These are phyloP conservation scores for Fusarium multiceps DNA, from an alignment of 2,329 filamentous ascomycete species.

Conservation along the genomic window DNA sequence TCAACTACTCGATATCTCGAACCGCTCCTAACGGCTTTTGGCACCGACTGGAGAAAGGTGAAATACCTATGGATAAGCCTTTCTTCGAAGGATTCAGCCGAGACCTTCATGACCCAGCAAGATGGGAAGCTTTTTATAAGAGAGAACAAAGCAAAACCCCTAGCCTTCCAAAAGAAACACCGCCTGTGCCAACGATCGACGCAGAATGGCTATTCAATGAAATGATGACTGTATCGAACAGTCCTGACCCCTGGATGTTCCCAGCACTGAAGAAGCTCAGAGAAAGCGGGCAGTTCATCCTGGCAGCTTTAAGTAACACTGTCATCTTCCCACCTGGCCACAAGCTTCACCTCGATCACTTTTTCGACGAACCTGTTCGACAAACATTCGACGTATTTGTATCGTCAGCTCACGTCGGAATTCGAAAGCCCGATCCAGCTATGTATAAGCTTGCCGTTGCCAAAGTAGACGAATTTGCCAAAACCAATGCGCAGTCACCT, in stretches of 20 bases:
- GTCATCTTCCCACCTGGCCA: conserved; percentile 85
- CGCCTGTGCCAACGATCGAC: conserved; percentile 78
- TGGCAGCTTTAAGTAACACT: conserved; percentile 91
- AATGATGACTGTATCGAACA: conserved; percentile 83
- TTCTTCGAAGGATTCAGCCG: conserved; percentile 82
- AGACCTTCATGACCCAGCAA: conserved; percentile 73
- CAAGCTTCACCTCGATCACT: conserved; percentile 66
- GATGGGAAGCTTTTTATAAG: conserved; percentile 76
- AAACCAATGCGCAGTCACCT: conserved; percentile 57
- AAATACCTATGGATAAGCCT: conserved; percentile 76
- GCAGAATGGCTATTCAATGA: conserved; percentile 84
- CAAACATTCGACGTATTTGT: conserved; percentile 87
- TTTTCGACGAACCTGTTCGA: conserved; percentile 67
- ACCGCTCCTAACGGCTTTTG: conserved; percentile 83
- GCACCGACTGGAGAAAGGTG: conserved; percentile 88
- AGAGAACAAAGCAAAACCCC: conserved; percentile 57
- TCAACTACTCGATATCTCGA: conserved; percentile 89
- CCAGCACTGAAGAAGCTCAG: conserved; percentile 80
- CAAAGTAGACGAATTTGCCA: conserved; percentile 72
- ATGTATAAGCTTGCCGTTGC: conserved; percentile 82
- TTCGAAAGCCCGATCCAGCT: conserved; percentile 85
- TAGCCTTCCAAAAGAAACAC: conserved; percentile 56
- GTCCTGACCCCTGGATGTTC: conserved; percentile 87
- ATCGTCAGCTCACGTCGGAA: conserved; percentile 84
- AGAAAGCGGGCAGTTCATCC: conserved; percentile 71